These are phyloP conservation scores for Salix brachista DNA, from an alignment of 345 rosid species.

Conservation along the genomic window DNA sequence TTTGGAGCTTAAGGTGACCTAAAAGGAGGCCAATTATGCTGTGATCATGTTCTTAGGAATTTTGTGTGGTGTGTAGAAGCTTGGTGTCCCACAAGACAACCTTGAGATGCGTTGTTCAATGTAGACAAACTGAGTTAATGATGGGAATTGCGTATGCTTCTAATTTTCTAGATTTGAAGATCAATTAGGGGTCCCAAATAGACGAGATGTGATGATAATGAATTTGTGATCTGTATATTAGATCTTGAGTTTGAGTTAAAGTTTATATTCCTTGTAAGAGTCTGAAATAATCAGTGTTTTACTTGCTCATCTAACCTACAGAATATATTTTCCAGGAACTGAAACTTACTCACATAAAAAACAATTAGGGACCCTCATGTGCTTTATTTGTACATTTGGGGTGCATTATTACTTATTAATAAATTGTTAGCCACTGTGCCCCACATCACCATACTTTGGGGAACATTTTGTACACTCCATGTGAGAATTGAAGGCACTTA, in stretches of 20 bases:
- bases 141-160: conserved; percentile 13
- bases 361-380: conserved; percentile 2
- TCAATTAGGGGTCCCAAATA: not conserved
- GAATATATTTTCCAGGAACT: too few species aligned
- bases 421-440: conserved; percentile 9
- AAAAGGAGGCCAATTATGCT: not conserved
- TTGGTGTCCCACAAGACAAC: not conserved
- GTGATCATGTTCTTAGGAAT: not conserved
- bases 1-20: not conserved
- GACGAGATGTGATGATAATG: too few species aligned
- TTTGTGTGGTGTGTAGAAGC: not conserved
- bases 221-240: too few species aligned
- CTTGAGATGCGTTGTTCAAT: conserved; percentile 14
- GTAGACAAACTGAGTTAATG: conserved; percentile 25
- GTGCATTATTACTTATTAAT: conserved; percentile 14
- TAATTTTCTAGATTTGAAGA: not conserved
- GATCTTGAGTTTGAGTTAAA: too few species aligned
- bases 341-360: too few species aligned
- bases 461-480: not conserved
- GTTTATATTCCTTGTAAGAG: too few species aligned
- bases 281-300: too few species aligned
- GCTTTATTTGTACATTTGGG: not conserved
- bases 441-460: conserved; percentile 8
- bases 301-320: rapidly evolving
- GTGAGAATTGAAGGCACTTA: not conserved